Base-by-base conservation (phyloP, 2,329 filamentous ascomycete genomes). In the Parasarocladium wereldwijsianum region DNA sequence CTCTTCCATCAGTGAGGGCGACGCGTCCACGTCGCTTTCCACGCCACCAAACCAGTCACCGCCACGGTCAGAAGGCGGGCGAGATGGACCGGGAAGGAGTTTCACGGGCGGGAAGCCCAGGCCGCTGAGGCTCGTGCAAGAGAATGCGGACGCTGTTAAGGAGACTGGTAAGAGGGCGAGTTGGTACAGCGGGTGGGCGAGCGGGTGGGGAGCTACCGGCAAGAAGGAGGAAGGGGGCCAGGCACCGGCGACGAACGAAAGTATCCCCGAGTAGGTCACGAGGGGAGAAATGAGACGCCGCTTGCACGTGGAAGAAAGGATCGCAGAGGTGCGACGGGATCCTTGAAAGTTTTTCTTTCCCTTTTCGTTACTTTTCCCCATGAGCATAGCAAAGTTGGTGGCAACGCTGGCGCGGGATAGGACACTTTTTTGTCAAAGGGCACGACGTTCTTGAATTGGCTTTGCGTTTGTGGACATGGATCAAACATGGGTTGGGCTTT, bases 61-160 rank as follows among this genome's bases (percentile, higher is more conserved):
- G 11, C 60, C 70, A 8, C 49, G 51, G 26, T 51, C 54, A 17
- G 56, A 62, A 36, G 52, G 53, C 35, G n/a, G n/a, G n/a, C n/a
- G n/a, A n/a, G n/a, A n/a, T n/a, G n/a, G n/a, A n/a, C 28, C 18
- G 4, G 64, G 74, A 44, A 69, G 70, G 50, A 71, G 66, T 2
- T 70, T 69, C 38, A 56, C 70, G 33, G 69, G 68, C 4, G 72
- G 72, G 25, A 90, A 90, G 54, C 75, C 92, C 34, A 70, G 86
- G 20, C 87, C 87, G 6, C 60, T 98, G 39, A 69, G 87, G 11
- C 64, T 98, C 17, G 85, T 96, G 26, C 81, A 90, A 54, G 83
- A 93, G 56, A 77, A 77, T 40, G 51, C 55, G 14, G 67, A 70
- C 29, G 47, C 47, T 3, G 54, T 60, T 36, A 35, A 35, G 21